phyloP scores from a whole-genome alignment of 2,329 filamentous ascomycete species.

The Shiraia sp. region DNA sequence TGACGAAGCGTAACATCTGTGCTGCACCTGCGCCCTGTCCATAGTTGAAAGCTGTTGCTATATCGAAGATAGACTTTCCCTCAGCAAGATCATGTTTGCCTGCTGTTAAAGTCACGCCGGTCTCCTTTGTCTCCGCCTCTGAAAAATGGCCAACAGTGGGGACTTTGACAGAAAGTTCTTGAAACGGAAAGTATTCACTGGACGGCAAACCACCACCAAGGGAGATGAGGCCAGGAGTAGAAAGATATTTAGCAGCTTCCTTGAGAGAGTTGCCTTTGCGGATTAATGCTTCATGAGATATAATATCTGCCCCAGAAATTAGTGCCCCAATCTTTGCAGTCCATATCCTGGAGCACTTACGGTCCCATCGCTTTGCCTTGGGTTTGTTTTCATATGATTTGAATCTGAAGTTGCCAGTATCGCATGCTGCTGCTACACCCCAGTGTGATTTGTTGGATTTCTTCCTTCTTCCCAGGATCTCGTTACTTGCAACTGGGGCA shows the following conservation, averaged over 20 bases:
- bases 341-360: no score
- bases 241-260: constrained; percentile 75
- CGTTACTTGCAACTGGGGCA: constrained; percentile 56
- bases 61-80: constrained; percentile 68
- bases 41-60: constrained; percentile 91
- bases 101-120: constrained; percentile 65
- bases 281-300: constrained; percentile 59
- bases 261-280: constrained; percentile 69
- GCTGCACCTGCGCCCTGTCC: constrained; percentile 83
- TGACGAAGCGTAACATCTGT: constrained; percentile 86
- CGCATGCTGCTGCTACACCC: constrained; percentile 77
- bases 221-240: constrained; percentile 82
- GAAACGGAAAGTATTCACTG: constrained; percentile 89
- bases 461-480: constrained; percentile 68
- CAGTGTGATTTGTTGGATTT: constrained; percentile 71
- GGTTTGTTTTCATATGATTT: constrained; percentile 67
- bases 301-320: constrained; percentile 38
- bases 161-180: constrained; percentile 74
- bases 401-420: constrained; percentile 80
- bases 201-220: constrained; percentile 91
- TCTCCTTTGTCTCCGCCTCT: constrained; percentile 65
- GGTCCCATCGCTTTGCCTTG: constrained; percentile 80
- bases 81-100: constrained; percentile 83
- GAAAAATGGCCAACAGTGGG: constrained; percentile 71
- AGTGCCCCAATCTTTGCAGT: constrained; percentile 3